Evolutionary conservation across 352 stramenopile species (phyloP).

Genomic region (Globisporangium irregulare): DNA sequence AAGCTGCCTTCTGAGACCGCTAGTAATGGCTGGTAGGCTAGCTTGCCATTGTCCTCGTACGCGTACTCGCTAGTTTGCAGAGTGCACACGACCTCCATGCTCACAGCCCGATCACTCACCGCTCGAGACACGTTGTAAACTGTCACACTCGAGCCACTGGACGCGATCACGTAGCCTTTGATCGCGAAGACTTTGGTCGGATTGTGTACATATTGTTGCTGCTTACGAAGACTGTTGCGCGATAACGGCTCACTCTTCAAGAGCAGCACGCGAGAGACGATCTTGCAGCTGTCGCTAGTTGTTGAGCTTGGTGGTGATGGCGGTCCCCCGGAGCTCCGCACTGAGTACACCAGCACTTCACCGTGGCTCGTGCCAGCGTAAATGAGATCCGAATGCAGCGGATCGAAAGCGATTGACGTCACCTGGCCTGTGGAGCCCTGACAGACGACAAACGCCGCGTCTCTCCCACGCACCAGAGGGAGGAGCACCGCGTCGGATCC

Average conservation of each 20-base stretch:
- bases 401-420: conserved; percentile 48
- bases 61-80: not conserved
- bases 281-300: not conserved
- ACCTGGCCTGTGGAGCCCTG: conserved; percentile 33
- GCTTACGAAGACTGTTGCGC: not conserved
- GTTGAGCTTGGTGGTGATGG: not conserved
- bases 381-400: conserved; percentile 32
- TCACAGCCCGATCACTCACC: not conserved
- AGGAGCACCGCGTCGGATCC: conserved; percentile 28
- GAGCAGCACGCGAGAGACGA: conserved; percentile 7
- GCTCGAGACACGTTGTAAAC: conserved; percentile 16
- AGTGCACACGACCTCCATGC: conserved; percentile 1
- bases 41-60: not conserved
- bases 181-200: conserved; percentile 3
- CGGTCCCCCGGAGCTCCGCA: conserved; percentile 11
- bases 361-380: conserved; percentile 44
- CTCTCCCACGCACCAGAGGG: conserved; percentile 27
- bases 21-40: not conserved
- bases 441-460: conserved; percentile 31
- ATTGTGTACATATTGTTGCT: not conserved
- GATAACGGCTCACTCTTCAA: not conserved
- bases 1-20: conserved; percentile 29
- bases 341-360: conserved; percentile 40
- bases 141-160: not conserved
- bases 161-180: conserved; percentile 17